Percentiles rank a stretch among this genome's conserved stretches.
Conservation (phyloP, 148 eudicot species). For the Amaranthus palmeri region DNA sequence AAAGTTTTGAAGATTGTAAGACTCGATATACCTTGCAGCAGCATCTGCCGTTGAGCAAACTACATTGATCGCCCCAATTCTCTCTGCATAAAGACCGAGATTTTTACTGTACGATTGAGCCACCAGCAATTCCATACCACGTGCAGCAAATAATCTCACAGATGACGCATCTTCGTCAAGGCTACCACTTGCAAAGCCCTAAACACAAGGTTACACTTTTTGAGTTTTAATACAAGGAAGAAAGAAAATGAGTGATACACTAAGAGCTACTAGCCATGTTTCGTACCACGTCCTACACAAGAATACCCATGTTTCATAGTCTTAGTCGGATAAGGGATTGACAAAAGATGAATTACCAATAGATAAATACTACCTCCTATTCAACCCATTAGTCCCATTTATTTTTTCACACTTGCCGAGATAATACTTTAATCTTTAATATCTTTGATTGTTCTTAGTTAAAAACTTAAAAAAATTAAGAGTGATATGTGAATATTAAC, state of each 20-base stretch:
- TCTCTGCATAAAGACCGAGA: conserved; percentile 93
- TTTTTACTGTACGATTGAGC: conserved; percentile 99
- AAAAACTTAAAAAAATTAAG: too few relatives aligned
- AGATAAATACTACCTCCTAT: too few relatives aligned
- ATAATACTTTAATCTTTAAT: too few relatives aligned
- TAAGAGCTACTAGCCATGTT: not conserved
- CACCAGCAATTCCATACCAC: conserved; percentile 86
- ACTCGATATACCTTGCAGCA: conserved; percentile 56
- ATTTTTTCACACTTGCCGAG: too few relatives aligned
- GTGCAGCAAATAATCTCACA: conserved; percentile 85
- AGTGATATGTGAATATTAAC: too few relatives aligned
- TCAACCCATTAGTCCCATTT: too few relatives aligned
- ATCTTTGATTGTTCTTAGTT: too few relatives aligned
- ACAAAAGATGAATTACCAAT: too few relatives aligned
- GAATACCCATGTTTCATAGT: too few relatives aligned
- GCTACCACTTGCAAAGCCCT: conserved; percentile 99
- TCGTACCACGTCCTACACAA: not conserved
- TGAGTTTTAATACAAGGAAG: not conserved
- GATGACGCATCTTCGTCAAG: conserved; percentile 96
- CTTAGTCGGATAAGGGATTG: too few relatives aligned
- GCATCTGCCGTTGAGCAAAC: conserved; percentile 85
- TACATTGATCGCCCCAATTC: conserved; percentile 94
- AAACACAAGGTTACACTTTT: not conserved
- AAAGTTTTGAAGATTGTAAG: not conserved
- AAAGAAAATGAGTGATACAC: too few relatives aligned